Evolutionary conservation across 2,329 filamentous ascomycete genomes (phyloP).

Genomic region (Zymoseptoria pseudotritici): DNA sequence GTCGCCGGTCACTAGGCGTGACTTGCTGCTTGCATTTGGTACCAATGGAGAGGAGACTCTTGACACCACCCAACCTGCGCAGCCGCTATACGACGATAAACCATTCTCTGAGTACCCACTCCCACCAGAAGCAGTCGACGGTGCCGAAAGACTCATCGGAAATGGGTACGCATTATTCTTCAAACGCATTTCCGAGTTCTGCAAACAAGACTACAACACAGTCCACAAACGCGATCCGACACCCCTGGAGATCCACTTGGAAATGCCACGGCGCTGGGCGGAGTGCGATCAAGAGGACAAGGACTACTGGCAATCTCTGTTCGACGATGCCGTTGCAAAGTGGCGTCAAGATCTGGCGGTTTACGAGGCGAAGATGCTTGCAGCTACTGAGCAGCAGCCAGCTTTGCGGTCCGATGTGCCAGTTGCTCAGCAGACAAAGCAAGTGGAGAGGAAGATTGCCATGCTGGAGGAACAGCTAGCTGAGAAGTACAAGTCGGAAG

Average conservation of each 20-base stretch:
- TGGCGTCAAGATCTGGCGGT: conserved; percentile 24
- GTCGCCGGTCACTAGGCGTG: conserved; percentile 19
- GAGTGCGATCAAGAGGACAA: conserved; percentile 18
- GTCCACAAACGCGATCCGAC: conserved; percentile 22
- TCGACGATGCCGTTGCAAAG: conserved; percentile 21
- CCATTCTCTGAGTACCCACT: conserved; percentile 17
- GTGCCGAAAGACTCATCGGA: conserved; percentile 11
- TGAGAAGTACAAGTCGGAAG: conserved; percentile 21
- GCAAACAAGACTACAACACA: conserved; percentile 21
- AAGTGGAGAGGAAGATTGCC: conserved; percentile 23
- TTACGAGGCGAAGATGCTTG: conserved; percentile 25
- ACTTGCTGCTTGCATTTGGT: conserved; percentile 27
- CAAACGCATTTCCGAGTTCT: conserved; percentile 13
- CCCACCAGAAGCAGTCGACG: conserved; percentile 17
- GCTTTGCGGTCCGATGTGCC: conserved; percentile 16
- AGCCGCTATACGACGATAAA: conserved; percentile 19
- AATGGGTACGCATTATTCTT: conserved; percentile 28
- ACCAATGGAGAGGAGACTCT: conserved; percentile 16
- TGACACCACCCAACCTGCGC: conserved; percentile 10
- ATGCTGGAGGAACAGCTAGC: conserved; percentile 25
- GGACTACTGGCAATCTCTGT: conserved; percentile 24
- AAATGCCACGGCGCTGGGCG: conserved; percentile 23
- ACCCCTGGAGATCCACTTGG: conserved; percentile 22
- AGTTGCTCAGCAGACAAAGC: conserved; percentile 14
- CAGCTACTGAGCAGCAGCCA: conserved; percentile 19